Evolutionary conservation across 2,329 filamentous ascomycete genomes (phyloP).

Genomic region (Polytolypa hystricis): DNA sequence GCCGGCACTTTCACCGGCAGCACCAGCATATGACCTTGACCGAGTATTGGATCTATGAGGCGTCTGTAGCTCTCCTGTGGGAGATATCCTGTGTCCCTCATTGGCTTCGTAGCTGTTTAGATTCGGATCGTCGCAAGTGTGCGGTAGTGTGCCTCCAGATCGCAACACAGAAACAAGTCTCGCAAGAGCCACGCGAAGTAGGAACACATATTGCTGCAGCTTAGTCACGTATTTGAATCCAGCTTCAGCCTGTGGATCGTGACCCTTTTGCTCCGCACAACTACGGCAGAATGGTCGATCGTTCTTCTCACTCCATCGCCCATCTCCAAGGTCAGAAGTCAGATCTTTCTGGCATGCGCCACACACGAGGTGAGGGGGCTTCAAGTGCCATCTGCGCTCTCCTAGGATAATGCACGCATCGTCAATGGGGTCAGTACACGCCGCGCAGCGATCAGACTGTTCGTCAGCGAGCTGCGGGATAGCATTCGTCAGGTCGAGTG

Average conservation of each 20-base stretch:
- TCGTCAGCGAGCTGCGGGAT: slow-evolving; percentile 59
- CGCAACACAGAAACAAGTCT: slow-evolving; percentile 78
- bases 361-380: slow-evolving; percentile 56
- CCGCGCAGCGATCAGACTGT: slow-evolving; percentile 71
- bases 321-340: slow-evolving; percentile 55
- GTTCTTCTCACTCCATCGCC: slow-evolving; percentile 57
- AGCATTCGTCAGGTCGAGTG: slow-evolving; percentile 54
- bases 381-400: slow-evolving; percentile 71
- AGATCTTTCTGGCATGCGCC: slow-evolving; percentile 63
- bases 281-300: slow-evolving; percentile 59
- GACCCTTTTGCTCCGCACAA: slow-evolving; percentile 44
- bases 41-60: slow-evolving; percentile 54
- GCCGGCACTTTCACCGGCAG: slow-evolving; percentile 47
- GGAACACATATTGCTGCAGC: slow-evolving; percentile 86
- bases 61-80: slow-evolving; percentile 39
- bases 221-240: slow-evolving; percentile 69
- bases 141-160: slow-evolving; percentile 68
- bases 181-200: slow-evolving; percentile 83
- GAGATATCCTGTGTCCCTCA: slow-evolving; percentile 48
- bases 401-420: slow-evolving; percentile 75
- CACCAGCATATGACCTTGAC: slow-evolving; percentile 62
- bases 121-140: slow-evolving; percentile 59
- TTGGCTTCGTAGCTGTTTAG: slow-evolving; percentile 54
- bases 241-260: slow-evolving; percentile 44
- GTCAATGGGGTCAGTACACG: slow-evolving; percentile 80